Evolutionary conservation across 805 yeast genomes (phyloP), one percentile per base, ranked within the genome.

Genomic region (Candida cerambycidarum): DNA sequence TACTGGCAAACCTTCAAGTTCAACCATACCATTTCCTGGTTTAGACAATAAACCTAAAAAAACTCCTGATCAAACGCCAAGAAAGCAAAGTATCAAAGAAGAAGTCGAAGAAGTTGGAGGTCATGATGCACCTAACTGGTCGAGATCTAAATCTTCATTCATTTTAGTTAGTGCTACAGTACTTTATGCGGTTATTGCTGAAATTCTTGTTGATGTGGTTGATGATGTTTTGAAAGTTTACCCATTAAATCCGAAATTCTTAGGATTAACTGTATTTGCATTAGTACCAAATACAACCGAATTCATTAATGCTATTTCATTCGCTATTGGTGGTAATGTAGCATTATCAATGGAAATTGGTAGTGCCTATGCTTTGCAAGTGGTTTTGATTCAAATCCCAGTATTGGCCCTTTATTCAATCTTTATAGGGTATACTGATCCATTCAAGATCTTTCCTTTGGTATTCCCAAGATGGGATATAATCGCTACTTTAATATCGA

Each of bases 61-160:
- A 18, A 12, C 27, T 16, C 28, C 29, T 17, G 21, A 17, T 23
- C 8, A 30, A 12, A 21, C 19, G 7, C 37, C 45, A 16, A 15
- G n/a, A 8, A 43, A 31, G 30, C 23, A 5, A 16, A 24, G 23
- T n/a, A 12, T 42, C 39, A 16, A 48, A 47, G 53, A 50, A 17
- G 62, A 55, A 6, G 63, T 56, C 43, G 69, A 62, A 31, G 61
- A 55, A 10, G 61, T 56, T n/a, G 84, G 85, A 4, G 95, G 95
- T 1, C 97, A 92, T 54, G 97, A 89, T 61, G 95, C 97, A 0
- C 98, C 99, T 35, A 93, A 93, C 59, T 93, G 99, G 99, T 83
- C 96, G 5, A 78, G 92, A 55, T 68, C 69, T 12, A 92, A 89
- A 63, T 86, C 96, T 2, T 78, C 96, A 0, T 76, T 84, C 13